A percentile compares a stretch with the other conserved stretches of the same genome.
Evolutionary conservation across 345 rosid genomes (phyloP).

Genomic region (Tarenaya hassleriana): DNA sequence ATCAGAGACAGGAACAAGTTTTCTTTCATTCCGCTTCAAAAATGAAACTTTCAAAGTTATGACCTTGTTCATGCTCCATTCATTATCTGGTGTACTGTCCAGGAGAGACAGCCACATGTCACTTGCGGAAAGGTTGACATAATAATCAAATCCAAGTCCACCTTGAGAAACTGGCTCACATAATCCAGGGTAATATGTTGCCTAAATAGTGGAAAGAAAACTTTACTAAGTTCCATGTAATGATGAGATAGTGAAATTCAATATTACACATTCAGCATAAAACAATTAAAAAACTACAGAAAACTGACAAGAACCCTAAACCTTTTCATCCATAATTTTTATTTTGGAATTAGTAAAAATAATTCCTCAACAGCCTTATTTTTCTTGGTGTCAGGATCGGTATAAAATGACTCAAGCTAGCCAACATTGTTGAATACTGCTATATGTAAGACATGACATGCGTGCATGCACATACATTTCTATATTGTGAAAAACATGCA

Average conservation of each 20-base stretch:
- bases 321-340: not conserved
- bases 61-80: constrained; percentile 98
- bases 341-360: not conserved
- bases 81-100: constrained; percentile 55
- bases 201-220: constrained; percentile 36
- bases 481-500: too few species aligned
- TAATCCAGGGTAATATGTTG: constrained; percentile 85
- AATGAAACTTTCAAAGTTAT: constrained; percentile 17
- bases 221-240: constrained; percentile 12
- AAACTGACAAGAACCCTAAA: constrained; percentile 7
- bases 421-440: constrained; percentile 1
- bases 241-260: constrained; percentile 13
- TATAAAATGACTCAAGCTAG: constrained; percentile 14
- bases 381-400: constrained; percentile 9
- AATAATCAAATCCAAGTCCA: constrained; percentile 90
- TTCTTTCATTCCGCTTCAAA: constrained; percentile 19
- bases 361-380: not conserved
- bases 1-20: constrained; percentile 21
- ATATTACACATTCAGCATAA: constrained; percentile 2
- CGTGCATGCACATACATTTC: too few species aligned
- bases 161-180: constrained; percentile 90
- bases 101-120: constrained; percentile 92
- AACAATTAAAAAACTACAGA: not conserved
- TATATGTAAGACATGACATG: constrained; percentile 17
- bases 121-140: constrained; percentile 75